A percentile compares a stretch with the other conserved stretches of the same genome.
These are phyloP conservation scores for Rhodomyrtus psidioides DNA, from an alignment of 441 rosid genomes.

Conservation along the genomic window DNA sequence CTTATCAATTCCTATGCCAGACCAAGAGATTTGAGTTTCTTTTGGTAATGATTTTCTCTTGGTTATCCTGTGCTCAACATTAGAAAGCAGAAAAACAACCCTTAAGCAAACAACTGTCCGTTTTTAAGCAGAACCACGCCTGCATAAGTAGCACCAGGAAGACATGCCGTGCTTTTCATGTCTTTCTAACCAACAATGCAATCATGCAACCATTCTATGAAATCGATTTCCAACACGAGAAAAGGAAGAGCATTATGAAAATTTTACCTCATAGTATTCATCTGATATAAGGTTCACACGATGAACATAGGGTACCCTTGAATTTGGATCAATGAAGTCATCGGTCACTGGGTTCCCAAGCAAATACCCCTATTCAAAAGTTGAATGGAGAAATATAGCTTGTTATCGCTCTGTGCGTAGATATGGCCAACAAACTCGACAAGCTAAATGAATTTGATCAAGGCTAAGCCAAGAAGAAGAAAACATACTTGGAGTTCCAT, in stretches of 20 bases:
- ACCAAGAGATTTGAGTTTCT: background rate
- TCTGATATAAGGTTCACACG: slow-evolving; percentile 23
- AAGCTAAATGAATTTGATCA: background rate
- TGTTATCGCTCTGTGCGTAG: background rate
- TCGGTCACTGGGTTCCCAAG: slow-evolving; percentile 21
- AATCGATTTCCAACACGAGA: background rate
- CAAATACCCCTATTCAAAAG: slow-evolving; percentile 13
- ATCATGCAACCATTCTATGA: background rate
- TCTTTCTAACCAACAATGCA: background rate
- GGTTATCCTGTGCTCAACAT: background rate
- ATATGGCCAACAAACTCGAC: background rate
- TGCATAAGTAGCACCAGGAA: background rate
- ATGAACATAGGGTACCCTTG: slow-evolving; percentile 11
- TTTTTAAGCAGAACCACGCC: background rate
- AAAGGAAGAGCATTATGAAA: background rate
- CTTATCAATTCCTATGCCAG: background rate
- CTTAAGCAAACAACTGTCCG: background rate
- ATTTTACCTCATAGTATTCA: slow-evolving; percentile 15
- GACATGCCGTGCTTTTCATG: background rate
- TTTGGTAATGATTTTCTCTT: background rate
- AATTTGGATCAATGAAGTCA: slow-evolving; percentile 1
- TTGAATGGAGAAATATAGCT: background rate
- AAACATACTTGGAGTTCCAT: slow-evolving; percentile 15
- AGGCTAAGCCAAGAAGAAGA: background rate
- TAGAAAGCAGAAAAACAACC: background rate